phyloP scores from a whole-genome alignment of 441 rosid genomes.

The Rhodomyrtus psidioides region DNA sequence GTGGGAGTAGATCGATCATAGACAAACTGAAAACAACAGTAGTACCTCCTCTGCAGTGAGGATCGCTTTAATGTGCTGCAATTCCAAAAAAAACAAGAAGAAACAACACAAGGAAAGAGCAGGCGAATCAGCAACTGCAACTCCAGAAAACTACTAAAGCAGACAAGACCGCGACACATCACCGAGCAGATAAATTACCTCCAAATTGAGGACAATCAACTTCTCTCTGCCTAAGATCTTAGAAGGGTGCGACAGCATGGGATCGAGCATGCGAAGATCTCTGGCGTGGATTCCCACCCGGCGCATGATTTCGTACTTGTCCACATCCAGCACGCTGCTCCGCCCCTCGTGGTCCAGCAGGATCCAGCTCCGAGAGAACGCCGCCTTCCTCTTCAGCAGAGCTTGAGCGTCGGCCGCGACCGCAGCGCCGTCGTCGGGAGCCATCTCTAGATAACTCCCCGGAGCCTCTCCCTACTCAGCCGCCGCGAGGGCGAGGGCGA shows the following conservation, averaged over 20 bases:
- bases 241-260: conserved; percentile 7
- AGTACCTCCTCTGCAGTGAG: conserved; percentile 5
- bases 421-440: neutral
- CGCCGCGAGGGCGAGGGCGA: neutral
- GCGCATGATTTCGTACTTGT: conserved; percentile 11
- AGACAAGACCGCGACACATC: neutral
- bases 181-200: neutral
- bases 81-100: neutral
- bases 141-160: neutral
- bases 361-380: conserved; percentile 4
- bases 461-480: neutral
- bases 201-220: conserved; percentile 11
- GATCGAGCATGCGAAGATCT: conserved; percentile 11
- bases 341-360: conserved; percentile 4
- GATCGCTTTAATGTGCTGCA: conserved; percentile 3
- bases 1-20: neutral
- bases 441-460: neutral
- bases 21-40: neutral
- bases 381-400: neutral
- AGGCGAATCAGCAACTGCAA: neutral
- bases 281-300: conserved; percentile 12
- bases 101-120: neutral
- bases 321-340: conserved; percentile 2
- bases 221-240: conserved; percentile 9
- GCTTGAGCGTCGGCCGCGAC: neutral